Percentiles rank a stretch among this genome's conserved stretches.
These are phyloP conservation scores for Sesbania bispinosa DNA, from an alignment of 306 rosid species.

Conservation along the genomic window DNA sequence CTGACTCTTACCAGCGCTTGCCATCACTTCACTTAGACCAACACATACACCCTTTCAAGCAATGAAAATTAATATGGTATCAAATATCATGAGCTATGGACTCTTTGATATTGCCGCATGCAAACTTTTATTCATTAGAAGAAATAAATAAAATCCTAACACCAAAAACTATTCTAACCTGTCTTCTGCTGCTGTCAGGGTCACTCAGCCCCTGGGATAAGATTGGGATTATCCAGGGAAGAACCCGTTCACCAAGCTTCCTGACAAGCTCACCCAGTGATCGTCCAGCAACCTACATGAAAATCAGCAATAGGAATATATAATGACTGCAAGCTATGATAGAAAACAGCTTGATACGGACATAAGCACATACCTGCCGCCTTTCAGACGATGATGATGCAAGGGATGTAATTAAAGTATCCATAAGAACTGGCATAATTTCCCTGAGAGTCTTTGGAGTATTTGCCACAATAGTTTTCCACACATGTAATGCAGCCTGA, in stretches of 20 bases:
- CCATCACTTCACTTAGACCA: conserved; percentile 99
- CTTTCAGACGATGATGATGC: conserved; percentile 93
- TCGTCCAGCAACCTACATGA: conserved; percentile 85
- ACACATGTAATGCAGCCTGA: conserved; percentile 97
- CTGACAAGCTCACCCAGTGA: conserved; percentile 97
- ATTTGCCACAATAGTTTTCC: conserved; percentile 98
- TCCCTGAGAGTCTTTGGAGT: conserved; percentile 95
- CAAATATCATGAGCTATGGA: conserved; percentile 5
- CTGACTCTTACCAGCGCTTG: conserved; percentile 87
- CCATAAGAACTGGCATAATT: conserved; percentile 95
- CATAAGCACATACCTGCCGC: conserved; percentile 66
- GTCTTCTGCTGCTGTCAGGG: conserved; percentile 75
- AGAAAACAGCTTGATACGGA: conserved; percentile 5
- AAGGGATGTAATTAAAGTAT: conserved; percentile 90
- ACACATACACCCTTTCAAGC: conserved; percentile 85
- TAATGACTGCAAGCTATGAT: neutral
- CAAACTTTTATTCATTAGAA: neutral
- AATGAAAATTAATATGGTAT: conserved; percentile 13
- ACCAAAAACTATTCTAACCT: conserved; percentile 45
- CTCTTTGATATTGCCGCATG: neutral
- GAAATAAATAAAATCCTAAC: neutral
- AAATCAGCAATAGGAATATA: conserved; percentile 16
- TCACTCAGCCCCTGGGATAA: conserved; percentile 83
- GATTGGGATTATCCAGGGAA: conserved; percentile 91
- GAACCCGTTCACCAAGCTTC: conserved; percentile 98